Evolutionary conservation across 331 rosid genomes (phyloP), one percentile per base, ranked within the genome.

Genomic region (Cydonia oblonga): DNA sequence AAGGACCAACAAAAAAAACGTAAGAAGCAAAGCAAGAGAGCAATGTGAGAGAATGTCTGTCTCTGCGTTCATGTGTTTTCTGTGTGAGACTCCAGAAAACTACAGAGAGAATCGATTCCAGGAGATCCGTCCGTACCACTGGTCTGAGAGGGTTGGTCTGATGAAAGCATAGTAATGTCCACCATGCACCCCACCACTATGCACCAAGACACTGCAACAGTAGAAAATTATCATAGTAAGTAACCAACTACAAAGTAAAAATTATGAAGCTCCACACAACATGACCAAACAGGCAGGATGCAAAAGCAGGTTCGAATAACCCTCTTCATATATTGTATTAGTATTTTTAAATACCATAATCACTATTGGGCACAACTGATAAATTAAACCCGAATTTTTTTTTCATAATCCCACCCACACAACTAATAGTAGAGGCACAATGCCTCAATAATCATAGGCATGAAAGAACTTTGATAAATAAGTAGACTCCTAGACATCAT

Each of bases 161-260:
- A 91, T 89, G 64, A 81, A 91, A 84, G 91, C 97, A 77, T 89
- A 87, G 79, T 91, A 91, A 82, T 91, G 97, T 59, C 96, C 96
- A 26, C 97, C 96, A 76, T 91, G 93, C 75, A 91, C 96, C 59
- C 96, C 97, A 58, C 96, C 96, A 60, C 90, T 86, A 75, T 91
- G 97, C 78, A 91, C 97, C 84, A 91, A 79, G 59, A 91, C 97
- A 83, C 97, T 91, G 90, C 54, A 87, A 71, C 38, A 81, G 54
- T 35, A 75, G 68, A 15, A 58, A 71, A 78, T 80, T 38, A 80
- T 59, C 22, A 62, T 25, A 69, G 51, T 19, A 52, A 35, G 69
- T 42, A 74, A 56, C 42, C 33, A 46, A 76, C 24, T 67, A 8
- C 6, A 18, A 30, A 13, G 30, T 18, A 57, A 35, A 23, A 7